Evolutionary conservation across 768 basidiomycete species (phyloP).

Genomic region (Termitomyces heimii): DNA sequence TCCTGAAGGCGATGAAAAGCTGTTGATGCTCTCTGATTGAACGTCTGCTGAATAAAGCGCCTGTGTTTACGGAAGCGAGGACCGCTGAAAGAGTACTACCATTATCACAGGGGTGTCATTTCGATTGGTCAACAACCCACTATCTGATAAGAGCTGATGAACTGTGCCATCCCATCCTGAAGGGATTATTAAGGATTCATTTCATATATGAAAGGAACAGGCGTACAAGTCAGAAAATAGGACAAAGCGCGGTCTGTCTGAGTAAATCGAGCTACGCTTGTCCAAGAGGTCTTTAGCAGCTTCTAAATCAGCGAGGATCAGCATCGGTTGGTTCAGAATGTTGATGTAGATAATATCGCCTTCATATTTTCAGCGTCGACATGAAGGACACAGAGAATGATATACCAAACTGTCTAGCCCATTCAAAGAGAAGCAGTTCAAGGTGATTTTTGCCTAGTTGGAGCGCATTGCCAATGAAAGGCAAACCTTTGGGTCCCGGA

Average conservation of each 20-base stretch:
- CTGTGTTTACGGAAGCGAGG: slow-evolving; percentile 48
- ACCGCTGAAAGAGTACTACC: slow-evolving; percentile 26
- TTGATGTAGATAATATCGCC: slow-evolving; percentile 37
- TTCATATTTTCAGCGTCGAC: slow-evolving; percentile 11
- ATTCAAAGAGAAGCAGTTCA: slow-evolving; percentile 33
- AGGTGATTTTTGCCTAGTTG: slow-evolving; percentile 36
- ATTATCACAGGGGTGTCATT: not conserved
- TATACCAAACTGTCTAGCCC: slow-evolving; percentile 39
- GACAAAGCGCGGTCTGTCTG: slow-evolving; percentile 44
- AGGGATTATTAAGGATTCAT: not conserved
- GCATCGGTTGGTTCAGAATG: slow-evolving; percentile 38
- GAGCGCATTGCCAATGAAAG: slow-evolving; percentile 43
- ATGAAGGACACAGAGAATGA: not conserved
- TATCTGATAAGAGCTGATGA: slow-evolving; percentile 44
- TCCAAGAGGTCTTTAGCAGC: slow-evolving; percentile 45
- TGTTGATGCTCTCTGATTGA: slow-evolving; percentile 36
- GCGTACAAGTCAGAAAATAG: slow-evolving; percentile 41
- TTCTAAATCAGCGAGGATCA: slow-evolving; percentile 43
- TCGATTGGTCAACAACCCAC: slow-evolving; percentile 20
- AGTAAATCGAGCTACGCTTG: slow-evolving; percentile 48
- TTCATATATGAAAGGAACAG: not conserved
- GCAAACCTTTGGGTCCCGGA: slow-evolving; percentile 41
- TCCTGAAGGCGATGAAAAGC: slow-evolving; percentile 36
- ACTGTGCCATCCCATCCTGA: slow-evolving; percentile 43
- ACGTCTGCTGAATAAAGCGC: slow-evolving; percentile 42